A percentile compares a stretch with the other conserved stretches of the same genome.
These are phyloP conservation scores for Byssochlamys sp. DNA, from an alignment of 2,329 filamentous ascomycete species.

Conservation along the genomic window DNA sequence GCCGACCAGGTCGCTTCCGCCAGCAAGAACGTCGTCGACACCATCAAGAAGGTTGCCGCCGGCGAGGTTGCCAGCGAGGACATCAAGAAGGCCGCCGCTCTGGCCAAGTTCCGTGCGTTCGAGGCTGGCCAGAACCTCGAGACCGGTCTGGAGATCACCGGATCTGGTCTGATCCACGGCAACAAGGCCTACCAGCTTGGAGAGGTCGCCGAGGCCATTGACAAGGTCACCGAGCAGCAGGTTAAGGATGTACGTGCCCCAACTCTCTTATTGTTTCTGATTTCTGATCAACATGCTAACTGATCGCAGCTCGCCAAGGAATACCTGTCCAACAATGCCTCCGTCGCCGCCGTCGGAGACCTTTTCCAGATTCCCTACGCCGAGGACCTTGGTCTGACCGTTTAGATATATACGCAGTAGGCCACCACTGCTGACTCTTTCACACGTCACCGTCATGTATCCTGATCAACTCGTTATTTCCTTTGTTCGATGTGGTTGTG, in stretches of 20 bases:
- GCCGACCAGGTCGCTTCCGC: conserved; percentile 64
- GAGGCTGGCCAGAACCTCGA: conserved; percentile 70
- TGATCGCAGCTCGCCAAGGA: conserved; percentile 66
- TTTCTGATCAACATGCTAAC: conserved; percentile 13
- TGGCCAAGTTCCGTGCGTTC: conserved; percentile 85
- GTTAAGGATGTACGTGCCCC: conserved; percentile 65
- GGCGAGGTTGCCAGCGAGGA: conserved; percentile 73
- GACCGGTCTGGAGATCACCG: conserved; percentile 70
- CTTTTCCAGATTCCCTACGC: conserved; percentile 83
- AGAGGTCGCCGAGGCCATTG: conserved; percentile 67
- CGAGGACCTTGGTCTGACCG: conserved; percentile 84
- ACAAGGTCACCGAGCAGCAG: conserved; percentile 71
- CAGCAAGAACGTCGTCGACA: conserved; percentile 67
- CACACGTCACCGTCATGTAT: conserved; percentile 21
- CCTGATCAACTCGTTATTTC: conserved; percentile 28
- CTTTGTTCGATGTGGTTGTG: conserved; percentile 26
- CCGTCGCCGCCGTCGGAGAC: conserved; percentile 82
- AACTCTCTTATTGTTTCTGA: not conserved
- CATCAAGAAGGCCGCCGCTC: conserved; percentile 79
- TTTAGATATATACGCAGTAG: conserved; percentile 51
- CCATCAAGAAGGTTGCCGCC: conserved; percentile 68
- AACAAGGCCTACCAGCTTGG: conserved; percentile 76
- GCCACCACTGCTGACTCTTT: conserved; percentile 6
- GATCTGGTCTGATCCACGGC: conserved; percentile 70
- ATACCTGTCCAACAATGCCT: conserved; percentile 77